Conservation (phyloP, 2,329 filamentous ascomycete genomes). For the Cercospora janseana region DNA sequence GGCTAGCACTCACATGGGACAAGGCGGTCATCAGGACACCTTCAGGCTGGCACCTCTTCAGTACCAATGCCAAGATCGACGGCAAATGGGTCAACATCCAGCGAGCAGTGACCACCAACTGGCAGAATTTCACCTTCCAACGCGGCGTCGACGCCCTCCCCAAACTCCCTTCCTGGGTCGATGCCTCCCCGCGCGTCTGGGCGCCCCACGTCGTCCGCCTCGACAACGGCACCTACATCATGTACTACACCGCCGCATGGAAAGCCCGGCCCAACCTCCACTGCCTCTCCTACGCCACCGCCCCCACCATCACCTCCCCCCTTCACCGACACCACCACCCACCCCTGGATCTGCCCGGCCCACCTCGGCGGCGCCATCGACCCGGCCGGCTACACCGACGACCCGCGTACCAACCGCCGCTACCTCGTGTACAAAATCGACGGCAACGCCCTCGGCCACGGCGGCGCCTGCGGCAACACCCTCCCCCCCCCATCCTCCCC, state of each 20-base stretch:
- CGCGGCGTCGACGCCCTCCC: slow-evolving; percentile 53
- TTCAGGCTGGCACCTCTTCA: slow-evolving; percentile 42
- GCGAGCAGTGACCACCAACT: slow-evolving; percentile 40
- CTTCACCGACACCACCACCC: slow-evolving; percentile 28
- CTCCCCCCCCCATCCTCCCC: slow-evolving; percentile 34
- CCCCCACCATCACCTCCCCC: slow-evolving; percentile 28
- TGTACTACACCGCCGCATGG: slow-evolving; percentile 38
- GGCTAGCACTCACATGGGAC: not conserved
- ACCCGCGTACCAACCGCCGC: slow-evolving; percentile 30
- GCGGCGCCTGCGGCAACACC: slow-evolving; percentile 37
- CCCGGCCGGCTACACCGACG: slow-evolving; percentile 34
- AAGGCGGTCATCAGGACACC: slow-evolving; percentile 33
- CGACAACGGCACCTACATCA: slow-evolving; percentile 34
- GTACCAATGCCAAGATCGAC: slow-evolving; percentile 39
- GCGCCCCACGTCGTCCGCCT: slow-evolving; percentile 58
- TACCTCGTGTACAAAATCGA: slow-evolving; percentile 41
- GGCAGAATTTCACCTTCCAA: slow-evolving; percentile 37
- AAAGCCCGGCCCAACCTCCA: slow-evolving; percentile 30
- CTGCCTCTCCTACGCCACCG: slow-evolving; percentile 38
- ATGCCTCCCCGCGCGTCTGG: slow-evolving; percentile 53
- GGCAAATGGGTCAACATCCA: slow-evolving; percentile 40
- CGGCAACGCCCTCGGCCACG: slow-evolving; percentile 36
- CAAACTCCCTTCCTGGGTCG: slow-evolving; percentile 51
- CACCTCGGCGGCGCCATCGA: slow-evolving; percentile 39
- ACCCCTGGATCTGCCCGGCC: slow-evolving; percentile 35